Base-by-base conservation (phyloP, 1,284 basidiomycete genomes). In the Trichosporon inkin region DNA sequence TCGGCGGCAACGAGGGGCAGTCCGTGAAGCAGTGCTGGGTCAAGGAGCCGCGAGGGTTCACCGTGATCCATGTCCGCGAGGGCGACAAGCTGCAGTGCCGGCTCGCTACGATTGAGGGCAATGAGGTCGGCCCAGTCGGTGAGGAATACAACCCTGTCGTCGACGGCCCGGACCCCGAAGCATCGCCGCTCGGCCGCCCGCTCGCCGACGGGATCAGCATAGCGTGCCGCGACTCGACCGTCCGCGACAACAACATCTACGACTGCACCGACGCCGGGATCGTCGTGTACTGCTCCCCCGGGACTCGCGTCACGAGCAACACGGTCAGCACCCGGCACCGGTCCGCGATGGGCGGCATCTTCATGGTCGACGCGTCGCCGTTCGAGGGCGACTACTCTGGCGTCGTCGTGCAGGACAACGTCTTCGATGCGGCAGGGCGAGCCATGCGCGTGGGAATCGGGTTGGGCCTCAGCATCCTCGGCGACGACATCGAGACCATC, bases 371-470 rank as follows among this genome's bases (percentile, higher is more conserved):
- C 59, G 70, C 68, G 10, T 67, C 69, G 2, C 80, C 81, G 0
- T 80, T 77, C 41, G 67, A 73, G 11, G 80, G 80, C 5, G 73
- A 79, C 56, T 82, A 79, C 66, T 67, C 67, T 0, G 74, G 73
- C 7, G 73, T 74, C 16, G 56, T 72, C 5, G 75, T 82, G 56
- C 66, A 70, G 38, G 68, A 67, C 59, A 82, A 82, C 68, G 73
- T 71, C 16, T 70, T 80, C 34, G 72, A 77, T 40, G 78, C 78
- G 0, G 69, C 70, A 0, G 60, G 56, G 6, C 55, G 68, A 1
- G 69, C 77, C 34, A 79, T 82, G 62, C 74, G 81, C 32, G 73
- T 81, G n/a, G 81, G 78, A 7, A 79, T 82, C 55, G 80, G 80
- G 10, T 62, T 80, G 28, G 80, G 80, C 2, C 63, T 76, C 6